Base-by-base conservation (phyloP, 2,329 filamentous ascomycete genomes). In the Leptographium procerum region DNA sequence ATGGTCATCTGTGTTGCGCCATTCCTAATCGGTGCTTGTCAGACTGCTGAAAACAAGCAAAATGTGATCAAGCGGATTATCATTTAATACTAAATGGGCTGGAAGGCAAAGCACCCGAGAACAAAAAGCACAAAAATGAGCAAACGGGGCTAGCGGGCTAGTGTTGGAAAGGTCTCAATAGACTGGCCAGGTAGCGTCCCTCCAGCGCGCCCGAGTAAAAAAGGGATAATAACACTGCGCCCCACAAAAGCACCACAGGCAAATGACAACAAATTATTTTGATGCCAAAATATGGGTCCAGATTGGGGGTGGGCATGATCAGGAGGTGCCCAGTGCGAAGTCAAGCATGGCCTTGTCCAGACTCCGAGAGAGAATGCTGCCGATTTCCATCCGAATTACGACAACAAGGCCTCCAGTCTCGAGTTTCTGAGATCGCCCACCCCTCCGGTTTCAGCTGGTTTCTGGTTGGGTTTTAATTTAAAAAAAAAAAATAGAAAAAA, bases 161-260 rank as follows among this genome's bases (percentile, higher is more conserved):
- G 61, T 57, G 60, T 43, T 60, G 56, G 47, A 61, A 61, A 62
- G 56, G 59, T 47, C 59, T 60, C 61, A 62, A 60, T 61, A 62
- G 58, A 59, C 56, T 60, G 59, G 24, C 50, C 16, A 55, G 57
- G 52, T 62, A 62, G 61, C 61, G 61, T 52, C 60, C 52, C 51
- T 54, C 29, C 29, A n/a, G 28, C n/a, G 31, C n/a, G 31, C 45
- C 26, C 16, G 55, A 13, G n/a, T 19, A 9, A 57, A 51, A 57
- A 51, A 57, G 51, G 56, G 59, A 61, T 60, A 61, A 63, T 62
- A 61, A 62, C 56, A 57, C 40, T 29, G 28, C 26, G 53, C 57
- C 57, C 59, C 59, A 57, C 55, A 52, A 26, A 14, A 33, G 28
- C 16, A 54, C 10, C 47, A 53, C 40, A 48, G 24, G 54, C 54